Evolutionary conservation across 768 basidiomycete genomes (phyloP), one percentile per base, ranked within the genome.

Genomic region (Mrakia gelida): DNA sequence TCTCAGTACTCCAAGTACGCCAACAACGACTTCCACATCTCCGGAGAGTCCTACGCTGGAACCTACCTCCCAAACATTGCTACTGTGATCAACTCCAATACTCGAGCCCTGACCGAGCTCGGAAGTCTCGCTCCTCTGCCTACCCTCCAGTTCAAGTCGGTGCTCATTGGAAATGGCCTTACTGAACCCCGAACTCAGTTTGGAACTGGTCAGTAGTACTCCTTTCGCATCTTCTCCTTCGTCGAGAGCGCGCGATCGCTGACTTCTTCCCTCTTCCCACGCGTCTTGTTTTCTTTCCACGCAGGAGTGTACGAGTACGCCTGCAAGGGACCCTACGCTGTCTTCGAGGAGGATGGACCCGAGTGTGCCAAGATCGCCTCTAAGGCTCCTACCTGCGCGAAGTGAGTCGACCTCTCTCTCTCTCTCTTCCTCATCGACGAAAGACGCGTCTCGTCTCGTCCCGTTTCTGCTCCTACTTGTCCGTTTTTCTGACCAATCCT

Each of bases 161-260:
- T 98, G 70, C 87, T 98, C 80, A 88, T 98, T 73, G 96, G 91
- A 5, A 97, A 95, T 82, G 95, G 72, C 21, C 26, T 75, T 70
- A 75, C 62, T 56, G 91, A 95, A 81, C 92, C 93, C 11, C 90
- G 89, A 81, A 85, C 89, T 61, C 96, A 98, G 82, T 90, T 93
- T 10, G 77, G 77, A 34, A 65, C 67, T 8, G 71, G 59, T 59
- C 23, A 26, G 28, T 65, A 9, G 45, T 9, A 9, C 45, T 2
- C 9, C 9, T 49, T 49, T 52, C 49, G 3, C 21, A 4, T 67
- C 38, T 11, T 3, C 9, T 67, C 23, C 45, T 30, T 23, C 4
- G 59, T 59, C 9, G n/a, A 59, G 26, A 41, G 28, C 43, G 13
- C n/a, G n/a, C n/a, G 86, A 90, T 16, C 16, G 13, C 59, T 59